Percentiles rank a stretch among this genome's conserved stretches.
These are phyloP conservation scores for Rhinocladiella similis DNA, from an alignment of 2,329 filamentous ascomycete genomes.

Conservation along the genomic window DNA sequence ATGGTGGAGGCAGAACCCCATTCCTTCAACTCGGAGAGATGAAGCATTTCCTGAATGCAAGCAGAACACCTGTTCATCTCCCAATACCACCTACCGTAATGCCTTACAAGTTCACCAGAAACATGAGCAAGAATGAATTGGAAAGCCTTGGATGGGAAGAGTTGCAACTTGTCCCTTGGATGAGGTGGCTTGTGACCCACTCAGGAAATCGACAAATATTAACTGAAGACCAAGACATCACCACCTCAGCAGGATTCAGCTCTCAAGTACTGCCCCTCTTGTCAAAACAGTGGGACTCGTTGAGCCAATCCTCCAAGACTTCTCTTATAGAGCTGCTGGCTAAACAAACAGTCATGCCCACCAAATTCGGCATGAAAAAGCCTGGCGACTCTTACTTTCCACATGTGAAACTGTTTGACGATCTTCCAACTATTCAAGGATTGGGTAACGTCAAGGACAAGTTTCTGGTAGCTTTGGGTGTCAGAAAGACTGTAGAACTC, in stretches of 20 bases:
- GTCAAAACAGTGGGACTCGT: slow-evolving; percentile 87
- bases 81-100: slow-evolving; percentile 81
- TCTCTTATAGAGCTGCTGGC: slow-evolving; percentile 66
- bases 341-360: slow-evolving; percentile 76
- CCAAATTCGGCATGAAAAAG: slow-evolving; percentile 83
- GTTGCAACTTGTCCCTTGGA: slow-evolving; percentile 81
- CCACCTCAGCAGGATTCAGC: slow-evolving; percentile 71
- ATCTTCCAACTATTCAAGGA: slow-evolving; percentile 77
- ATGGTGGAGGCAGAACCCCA: slow-evolving; percentile 60
- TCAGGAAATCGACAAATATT: slow-evolving; percentile 57
- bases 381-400: slow-evolving; percentile 88
- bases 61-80: slow-evolving; percentile 75
- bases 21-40: slow-evolving; percentile 79
- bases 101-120: slow-evolving; percentile 78
- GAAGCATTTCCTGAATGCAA: slow-evolving; percentile 70
- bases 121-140: slow-evolving; percentile 66
- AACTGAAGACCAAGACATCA: slow-evolving; percentile 67
- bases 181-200: slow-evolving; percentile 75
- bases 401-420: slow-evolving; percentile 91
- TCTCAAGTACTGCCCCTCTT: slow-evolving; percentile 74
- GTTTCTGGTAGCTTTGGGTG: slow-evolving; percentile 77
- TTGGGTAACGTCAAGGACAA: slow-evolving; percentile 86
- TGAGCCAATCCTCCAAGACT: slow-evolving; percentile 66
- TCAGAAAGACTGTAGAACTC: slow-evolving; percentile 92
- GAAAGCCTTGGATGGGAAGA: slow-evolving; percentile 83